Evolutionary conservation across 1,139 yeast genomes (phyloP), one percentile per base, ranked within the genome.

Genomic region (Blastobotrys apis): DNA sequence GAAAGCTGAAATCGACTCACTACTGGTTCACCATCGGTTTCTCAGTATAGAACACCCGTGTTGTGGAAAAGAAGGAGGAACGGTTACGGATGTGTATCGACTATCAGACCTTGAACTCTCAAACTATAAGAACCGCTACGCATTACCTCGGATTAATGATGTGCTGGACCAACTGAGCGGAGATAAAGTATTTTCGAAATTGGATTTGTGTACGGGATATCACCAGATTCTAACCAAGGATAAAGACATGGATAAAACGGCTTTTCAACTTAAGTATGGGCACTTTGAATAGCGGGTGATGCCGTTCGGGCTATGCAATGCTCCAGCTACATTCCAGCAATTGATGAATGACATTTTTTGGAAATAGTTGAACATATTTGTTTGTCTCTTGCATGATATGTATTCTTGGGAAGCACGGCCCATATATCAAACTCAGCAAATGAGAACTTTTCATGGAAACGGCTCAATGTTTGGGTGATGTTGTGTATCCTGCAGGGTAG

Each of bases 351-450:
- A 43, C 10, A 23, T 16, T 51, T 5, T 42, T 52, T 23, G 27
- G 48, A 30, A 29, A 43, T 23, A 39, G 46, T 2, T 33, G 39
- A 29, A 26, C 29, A n/a, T 55, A 50, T 42, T 55, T 52, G 8
- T 37, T 41, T 5, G 55, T n/a, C 51, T 3, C 60, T 40, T 62
- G 13, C 66, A 60, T 41, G 65, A 62, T 43, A 52, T 64, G 12
- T 29, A 61, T 17, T 52, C 41, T 47, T 8, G 36, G 42, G 6
- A 15, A 37, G 9, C 33, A 31, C 22, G 15, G 26, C 20, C 21
- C 40, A 9, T 5, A 20, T 16, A 45, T 41, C n/a, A 49, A 49
- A 26, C 22, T 17, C 10, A 20, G 30, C 2, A 49, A 48, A 29
- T 46, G 52, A 35, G 44, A 43, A 15, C 51, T 49, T 30, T 44